phyloP scores from a whole-genome alignment of 768 basidiomycete species.

The Vararia minispora region DNA sequence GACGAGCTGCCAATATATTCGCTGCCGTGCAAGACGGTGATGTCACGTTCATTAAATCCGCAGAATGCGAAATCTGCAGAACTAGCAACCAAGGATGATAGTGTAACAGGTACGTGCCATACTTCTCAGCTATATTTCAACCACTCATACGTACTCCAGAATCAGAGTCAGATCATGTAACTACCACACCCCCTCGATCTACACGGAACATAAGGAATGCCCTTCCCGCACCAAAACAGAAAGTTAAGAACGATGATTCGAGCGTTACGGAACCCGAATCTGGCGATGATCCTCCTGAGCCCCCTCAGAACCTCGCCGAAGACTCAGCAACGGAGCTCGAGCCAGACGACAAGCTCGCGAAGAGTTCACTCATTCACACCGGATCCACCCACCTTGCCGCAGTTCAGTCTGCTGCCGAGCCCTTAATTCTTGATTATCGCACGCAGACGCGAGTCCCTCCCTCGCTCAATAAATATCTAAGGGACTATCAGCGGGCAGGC shows the following conservation, averaged over 20 bases:
- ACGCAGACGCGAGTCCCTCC: slow-evolving; percentile 44
- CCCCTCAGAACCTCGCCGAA: no score
- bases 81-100: slow-evolving; percentile 2
- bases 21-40: no score
- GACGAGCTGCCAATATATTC: slow-evolving; percentile 2
- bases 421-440: slow-evolving; percentile 46
- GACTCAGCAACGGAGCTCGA: slow-evolving; percentile 40
- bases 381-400: not conserved
- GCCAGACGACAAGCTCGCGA: slow-evolving; percentile 20
- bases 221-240: no score
- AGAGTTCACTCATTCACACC: slow-evolving; percentile 3
- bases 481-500: slow-evolving; percentile 86
- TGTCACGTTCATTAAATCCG: not conserved
- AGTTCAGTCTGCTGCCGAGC: slow-evolving; percentile 23
- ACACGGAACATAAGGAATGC: slow-evolving; percentile 5
- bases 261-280: not conserved
- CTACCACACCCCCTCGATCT: not conserved
- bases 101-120: slow-evolving; percentile 8
- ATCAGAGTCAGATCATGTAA: slow-evolving; percentile 20
- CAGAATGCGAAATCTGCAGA: not conserved
- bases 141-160: slow-evolving; percentile 13
- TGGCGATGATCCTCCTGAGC: slow-evolving; percentile 3
- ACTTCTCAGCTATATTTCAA: not conserved
- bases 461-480: slow-evolving; percentile 75
- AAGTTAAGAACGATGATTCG: no score